Evolutionary conservation across 2,329 filamentous ascomycete species (phyloP).

Genomic region (Eutypella sp.): DNA sequence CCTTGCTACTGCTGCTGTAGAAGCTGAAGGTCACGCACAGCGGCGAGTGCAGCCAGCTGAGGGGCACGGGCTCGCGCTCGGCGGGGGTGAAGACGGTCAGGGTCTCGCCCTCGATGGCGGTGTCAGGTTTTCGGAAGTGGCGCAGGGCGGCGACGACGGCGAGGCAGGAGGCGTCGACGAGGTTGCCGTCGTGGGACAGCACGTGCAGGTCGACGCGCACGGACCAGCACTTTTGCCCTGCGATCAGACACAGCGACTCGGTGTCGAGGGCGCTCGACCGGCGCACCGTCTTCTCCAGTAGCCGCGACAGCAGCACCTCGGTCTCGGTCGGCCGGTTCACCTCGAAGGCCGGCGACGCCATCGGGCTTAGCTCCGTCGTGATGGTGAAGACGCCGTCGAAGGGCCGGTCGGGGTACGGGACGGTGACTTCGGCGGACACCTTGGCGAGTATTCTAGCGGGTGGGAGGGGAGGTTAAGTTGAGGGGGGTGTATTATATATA

Average conservation of each 20-base stretch:
- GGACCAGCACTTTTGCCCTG: slow-evolving; percentile 86
- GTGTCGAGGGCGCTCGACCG: slow-evolving; percentile 90
- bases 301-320: slow-evolving; percentile 79
- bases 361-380: slow-evolving; percentile 82
- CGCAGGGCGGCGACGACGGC: slow-evolving; percentile 82
- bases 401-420: slow-evolving; percentile 80
- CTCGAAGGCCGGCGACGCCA: slow-evolving; percentile 88
- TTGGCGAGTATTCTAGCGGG: slow-evolving; percentile 79
- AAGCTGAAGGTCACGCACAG: slow-evolving; percentile 88
- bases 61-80: slow-evolving; percentile 83
- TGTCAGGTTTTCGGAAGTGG: slow-evolving; percentile 88
- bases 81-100: slow-evolving; percentile 79
- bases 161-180: slow-evolving; percentile 81
- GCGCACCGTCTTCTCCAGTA: slow-evolving; percentile 90
- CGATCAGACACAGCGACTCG: slow-evolving; percentile 89
- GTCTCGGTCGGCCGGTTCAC: slow-evolving; percentile 76
- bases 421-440: slow-evolving; percentile 82
- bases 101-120: slow-evolving; percentile 76
- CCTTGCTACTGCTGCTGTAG: too few relatives aligned
- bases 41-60: slow-evolving; percentile 88
- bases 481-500: slow-evolving; percentile 10
- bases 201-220: slow-evolving; percentile 90
- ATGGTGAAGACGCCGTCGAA: slow-evolving; percentile 97
- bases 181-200: slow-evolving; percentile 82
- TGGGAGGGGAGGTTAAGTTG: slow-evolving; percentile 8